Evolutionary conservation across 345 rosid species (phyloP), one percentile per base, ranked within the genome.

Genomic region (Hirschfeldia incana): DNA sequence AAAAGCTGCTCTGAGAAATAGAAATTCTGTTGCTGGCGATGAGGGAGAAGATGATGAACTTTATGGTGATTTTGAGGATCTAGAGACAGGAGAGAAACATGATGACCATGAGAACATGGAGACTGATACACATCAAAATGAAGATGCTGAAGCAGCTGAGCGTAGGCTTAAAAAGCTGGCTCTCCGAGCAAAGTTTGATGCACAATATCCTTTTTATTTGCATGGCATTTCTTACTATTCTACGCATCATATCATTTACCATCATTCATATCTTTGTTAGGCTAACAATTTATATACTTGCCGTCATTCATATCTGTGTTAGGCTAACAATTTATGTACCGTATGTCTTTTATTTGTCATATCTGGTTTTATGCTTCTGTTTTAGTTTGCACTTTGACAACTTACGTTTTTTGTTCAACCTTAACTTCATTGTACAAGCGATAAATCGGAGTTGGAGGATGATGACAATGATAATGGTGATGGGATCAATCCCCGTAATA

Each of bases 61-160:
- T 26, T 79, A 82, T 85, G 99, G 98, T 30, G 97, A 94, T 72
- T 94, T 94, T 81, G 98, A 93, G 81, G 99, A 94, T 89, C 55
- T 94, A 81, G 99, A 94, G 87, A 88, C 89, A 0, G 94, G 93
- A 70, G 87, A 89, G 82, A 89, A 85, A 74, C 75, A 85, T 69
- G 85, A 78, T 67, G 70, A 70, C 74, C 75, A 46, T 76, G 71
- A 36, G n/a, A 59, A 73, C 51, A 87, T 65, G 70, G 87, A 84
- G 49, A 70, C 82, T 49, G 82, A 58, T 13, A 70, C 80, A 16
- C 67, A 63, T 72, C 81, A 84, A 70, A 83, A 80, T 12, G 92
- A 90, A 79, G 87, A 87, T 74, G 81, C 79, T 71, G 77, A 77
- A 68, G 86, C 11, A 17, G 16, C 8, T 51, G 88, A 89, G 84